A percentile compares a stretch with the other conserved stretches of the same genome.
These are phyloP conservation scores for Porcisia deanei DNA, from an alignment of 208 protist genomes.

Conservation along the genomic window DNA sequence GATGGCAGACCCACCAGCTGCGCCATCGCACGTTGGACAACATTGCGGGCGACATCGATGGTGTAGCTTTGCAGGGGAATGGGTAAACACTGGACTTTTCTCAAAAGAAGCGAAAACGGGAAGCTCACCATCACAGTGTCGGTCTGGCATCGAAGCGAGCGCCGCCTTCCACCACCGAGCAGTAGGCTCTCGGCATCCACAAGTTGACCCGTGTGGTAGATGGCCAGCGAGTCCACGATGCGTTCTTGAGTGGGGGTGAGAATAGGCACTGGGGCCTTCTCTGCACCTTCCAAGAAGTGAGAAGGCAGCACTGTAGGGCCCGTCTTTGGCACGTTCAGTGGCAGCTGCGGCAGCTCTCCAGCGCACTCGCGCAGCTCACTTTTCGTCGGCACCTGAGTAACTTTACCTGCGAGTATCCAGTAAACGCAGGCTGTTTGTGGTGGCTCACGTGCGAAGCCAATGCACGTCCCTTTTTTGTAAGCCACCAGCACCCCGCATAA, in stretches of 20 bases:
- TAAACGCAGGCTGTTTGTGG: conserved; percentile 35
- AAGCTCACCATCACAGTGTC: conserved; percentile 48
- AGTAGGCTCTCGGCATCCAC: conserved; percentile 62
- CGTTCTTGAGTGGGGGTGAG: conserved; percentile 31
- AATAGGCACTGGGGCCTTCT: conserved; percentile 9
- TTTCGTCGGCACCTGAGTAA: conserved; percentile 65
- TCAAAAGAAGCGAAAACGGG: conserved; percentile 27
- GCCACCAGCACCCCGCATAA: conserved; percentile 28
- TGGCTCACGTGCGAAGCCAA: conserved; percentile 57
- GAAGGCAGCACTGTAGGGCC: conserved; percentile 35
- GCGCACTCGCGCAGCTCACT: conserved; percentile 34
- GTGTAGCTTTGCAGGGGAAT: conserved; percentile 15
- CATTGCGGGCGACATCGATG: conserved; percentile 35
- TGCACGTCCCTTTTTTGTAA: conserved; percentile 31
- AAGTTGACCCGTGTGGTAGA: conserved; percentile 52
- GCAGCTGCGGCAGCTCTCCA: conserved; percentile 25
- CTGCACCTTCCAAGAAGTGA: conserved; percentile 24
- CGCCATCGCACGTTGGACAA: conserved; percentile 23
- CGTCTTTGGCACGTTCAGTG: conserved; percentile 25
- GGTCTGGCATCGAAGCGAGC: conserved; percentile 58
- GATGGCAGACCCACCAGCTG: conserved; percentile 35
- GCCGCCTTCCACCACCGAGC: conserved; percentile 40
- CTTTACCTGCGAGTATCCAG: conserved; percentile 62
- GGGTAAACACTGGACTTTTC: conserved; percentile 31
- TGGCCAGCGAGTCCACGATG: conserved; percentile 37